Percentiles rank a stretch among this genome's conserved stretches.
Evolutionary conservation across 1,139 yeast species (phyloP).

Genomic region (Yamadazyma songkhlaensis): DNA sequence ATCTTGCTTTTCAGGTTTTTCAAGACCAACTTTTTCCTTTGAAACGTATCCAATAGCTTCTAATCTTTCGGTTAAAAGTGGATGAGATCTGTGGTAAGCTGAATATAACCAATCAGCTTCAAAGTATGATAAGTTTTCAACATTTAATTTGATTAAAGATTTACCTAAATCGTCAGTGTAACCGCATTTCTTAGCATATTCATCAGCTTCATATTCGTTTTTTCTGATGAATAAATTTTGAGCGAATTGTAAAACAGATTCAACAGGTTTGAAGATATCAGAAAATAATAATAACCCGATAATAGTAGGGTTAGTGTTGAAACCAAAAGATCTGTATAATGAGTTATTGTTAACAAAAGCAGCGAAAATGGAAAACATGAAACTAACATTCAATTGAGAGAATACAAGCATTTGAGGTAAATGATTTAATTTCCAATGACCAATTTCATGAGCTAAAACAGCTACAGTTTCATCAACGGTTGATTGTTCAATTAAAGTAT

Average conservation of each 20-base stretch:
- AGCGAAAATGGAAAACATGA: constrained; percentile 69
- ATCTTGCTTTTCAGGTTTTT: constrained; percentile 20
- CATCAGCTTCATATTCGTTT: constrained; percentile 92
- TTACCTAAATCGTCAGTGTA: constrained; percentile 64
- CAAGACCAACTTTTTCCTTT: constrained; percentile 35
- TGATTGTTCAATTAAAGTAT: constrained; percentile 81
- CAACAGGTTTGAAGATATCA: constrained; percentile 76
- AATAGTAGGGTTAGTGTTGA: constrained; percentile 59
- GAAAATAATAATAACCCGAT: constrained; percentile 77
- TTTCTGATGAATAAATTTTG: constrained; percentile 74
- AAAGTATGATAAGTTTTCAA: constrained; percentile 77
- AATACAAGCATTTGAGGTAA: constrained; percentile 67
- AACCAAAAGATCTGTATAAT: constrained; percentile 73
- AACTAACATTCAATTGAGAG: constrained; percentile 61
- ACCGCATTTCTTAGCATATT: constrained; percentile 73
- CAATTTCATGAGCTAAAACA: constrained; percentile 94
- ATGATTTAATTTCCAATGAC: constrained; percentile 94
- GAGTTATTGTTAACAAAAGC: constrained; percentile 78
- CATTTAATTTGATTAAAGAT: constrained; percentile 72
- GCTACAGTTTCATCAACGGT: constrained; percentile 83
- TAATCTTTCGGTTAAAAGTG: constrained; percentile 85
- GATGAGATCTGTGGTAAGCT: constrained; percentile 87
- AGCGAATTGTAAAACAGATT: constrained; percentile 61
- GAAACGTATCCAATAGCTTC: constrained; percentile 59
- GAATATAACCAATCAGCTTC: constrained; percentile 90